Evolutionary conservation across 495 filamentous ascomycete genomes (phyloP).

Genomic region (Thermochaetoides thermophila): DNA sequence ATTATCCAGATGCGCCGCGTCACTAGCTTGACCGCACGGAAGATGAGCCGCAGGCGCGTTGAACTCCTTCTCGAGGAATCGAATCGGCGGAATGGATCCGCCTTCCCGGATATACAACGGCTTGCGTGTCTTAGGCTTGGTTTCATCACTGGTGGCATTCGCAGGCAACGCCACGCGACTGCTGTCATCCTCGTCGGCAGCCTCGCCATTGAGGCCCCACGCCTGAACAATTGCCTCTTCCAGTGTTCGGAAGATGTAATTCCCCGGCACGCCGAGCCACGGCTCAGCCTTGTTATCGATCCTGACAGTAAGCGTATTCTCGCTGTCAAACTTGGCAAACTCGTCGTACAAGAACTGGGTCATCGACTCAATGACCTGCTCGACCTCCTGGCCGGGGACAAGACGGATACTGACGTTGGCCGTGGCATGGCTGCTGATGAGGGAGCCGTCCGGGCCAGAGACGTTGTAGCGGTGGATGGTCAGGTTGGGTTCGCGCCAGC

Average conservation of each 20-base stretch:
- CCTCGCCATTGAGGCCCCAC: conserved; percentile 34
- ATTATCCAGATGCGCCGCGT: conserved; percentile 87
- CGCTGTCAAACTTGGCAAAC: conserved; percentile 56
- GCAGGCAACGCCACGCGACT: conserved; percentile 1
- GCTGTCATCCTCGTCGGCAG: background rate
- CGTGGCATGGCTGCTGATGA: conserved; percentile 75
- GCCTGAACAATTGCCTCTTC: conserved; percentile 74
- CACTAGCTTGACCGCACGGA: conserved; percentile 89
- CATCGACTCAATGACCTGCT: conserved; percentile 52
- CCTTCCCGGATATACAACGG: conserved; percentile 92
- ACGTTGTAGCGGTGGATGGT: conserved; percentile 90
- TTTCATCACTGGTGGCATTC: conserved; percentile 9
- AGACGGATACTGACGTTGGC: conserved; percentile 81
- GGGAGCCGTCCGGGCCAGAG: conserved; percentile 68
- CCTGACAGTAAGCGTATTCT: conserved; percentile 65
- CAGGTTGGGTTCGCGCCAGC: conserved; percentile 91
- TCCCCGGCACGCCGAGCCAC: conserved; percentile 86
- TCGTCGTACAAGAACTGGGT: conserved; percentile 51
- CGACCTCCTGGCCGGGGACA: conserved; percentile 79
- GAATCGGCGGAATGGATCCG: conserved; percentile 80
- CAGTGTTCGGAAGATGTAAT: conserved; percentile 78
- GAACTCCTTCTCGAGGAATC: conserved; percentile 93
- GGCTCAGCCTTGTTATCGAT: conserved; percentile 90
- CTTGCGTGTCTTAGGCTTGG: conserved; percentile 24
- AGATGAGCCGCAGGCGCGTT: conserved; percentile 82